Percentiles rank a stretch among this genome's conserved stretches.
Conservation (phyloP, 2,329 filamentous ascomycete species). For the Aspergillus bombycis region DNA sequence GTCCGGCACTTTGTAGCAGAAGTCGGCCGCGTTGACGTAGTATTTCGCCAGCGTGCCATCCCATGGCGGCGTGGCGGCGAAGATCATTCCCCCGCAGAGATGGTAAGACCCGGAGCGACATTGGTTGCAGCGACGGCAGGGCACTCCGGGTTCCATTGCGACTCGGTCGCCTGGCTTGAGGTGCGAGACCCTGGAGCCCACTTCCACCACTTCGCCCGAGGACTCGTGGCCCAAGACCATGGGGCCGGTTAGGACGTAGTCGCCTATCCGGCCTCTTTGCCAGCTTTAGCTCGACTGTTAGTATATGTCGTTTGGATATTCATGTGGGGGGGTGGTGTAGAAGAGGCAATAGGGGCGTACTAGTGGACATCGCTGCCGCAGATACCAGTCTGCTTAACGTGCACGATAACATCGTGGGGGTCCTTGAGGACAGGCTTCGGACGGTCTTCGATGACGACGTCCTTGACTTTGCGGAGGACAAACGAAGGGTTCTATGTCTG, state of each 20-base stretch:
- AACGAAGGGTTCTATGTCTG: conserved; percentile 38
- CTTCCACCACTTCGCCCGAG: neutral
- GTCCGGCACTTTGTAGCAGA: conserved; percentile 86
- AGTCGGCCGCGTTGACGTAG: conserved; percentile 80
- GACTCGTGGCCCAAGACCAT: neutral
- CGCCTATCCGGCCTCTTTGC: neutral
- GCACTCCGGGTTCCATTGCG: conserved; percentile 75
- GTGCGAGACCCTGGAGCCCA: neutral
- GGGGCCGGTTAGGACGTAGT: neutral
- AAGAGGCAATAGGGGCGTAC: neutral
- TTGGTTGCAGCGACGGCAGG: conserved; percentile 70
- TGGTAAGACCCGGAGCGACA: conserved; percentile 87
- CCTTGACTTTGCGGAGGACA: conserved; percentile 50
- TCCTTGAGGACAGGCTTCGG: conserved; percentile 41
- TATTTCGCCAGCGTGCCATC: conserved; percentile 87
- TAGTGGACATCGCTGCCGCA: conserved; percentile 45
- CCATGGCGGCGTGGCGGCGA: conserved; percentile 87
- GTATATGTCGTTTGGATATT: no score
- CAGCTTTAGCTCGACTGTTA: neutral
- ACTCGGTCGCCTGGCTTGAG: conserved; percentile 70
- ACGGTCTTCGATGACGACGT: conserved; percentile 51
- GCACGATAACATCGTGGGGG: conserved; percentile 46
- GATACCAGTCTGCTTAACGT: conserved; percentile 50
- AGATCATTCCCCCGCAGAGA: conserved; percentile 81
- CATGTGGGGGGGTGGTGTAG: no score